Evolutionary conservation across 1,284 basidiomycete species (phyloP).

Genomic region (Cutaneotrichosporon spelunceum): DNA sequence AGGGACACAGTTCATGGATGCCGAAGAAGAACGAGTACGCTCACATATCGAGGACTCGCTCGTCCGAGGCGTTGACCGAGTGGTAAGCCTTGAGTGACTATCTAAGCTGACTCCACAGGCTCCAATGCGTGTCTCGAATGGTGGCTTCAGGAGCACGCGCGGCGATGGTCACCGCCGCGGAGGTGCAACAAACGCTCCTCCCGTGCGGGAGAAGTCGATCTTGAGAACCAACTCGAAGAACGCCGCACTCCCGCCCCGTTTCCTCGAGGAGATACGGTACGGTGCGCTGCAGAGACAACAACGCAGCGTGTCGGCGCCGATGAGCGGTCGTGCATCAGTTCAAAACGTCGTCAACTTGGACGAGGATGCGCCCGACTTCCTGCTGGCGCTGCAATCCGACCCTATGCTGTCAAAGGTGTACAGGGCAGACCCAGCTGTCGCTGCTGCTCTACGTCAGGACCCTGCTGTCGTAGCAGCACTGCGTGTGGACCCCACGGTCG

Average conservation of each 20-base stretch:
- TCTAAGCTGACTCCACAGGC: constrained; percentile 19
- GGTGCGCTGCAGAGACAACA: constrained; percentile 29
- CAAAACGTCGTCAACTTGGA: constrained; percentile 26
- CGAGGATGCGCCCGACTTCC: constrained; percentile 41
- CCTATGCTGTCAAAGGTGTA: background rate
- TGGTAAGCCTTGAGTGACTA: constrained; percentile 30
- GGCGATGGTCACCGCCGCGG: constrained; percentile 21
- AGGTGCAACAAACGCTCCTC: constrained; percentile 32
- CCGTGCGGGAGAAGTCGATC: constrained; percentile 45
- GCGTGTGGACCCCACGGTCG: background rate
- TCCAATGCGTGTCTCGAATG: constrained; percentile 22
- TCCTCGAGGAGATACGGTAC: constrained; percentile 49
- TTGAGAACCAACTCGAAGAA: constrained; percentile 33
- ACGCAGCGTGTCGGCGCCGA: constrained; percentile 30
- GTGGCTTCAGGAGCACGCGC: constrained; percentile 26
- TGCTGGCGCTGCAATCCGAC: background rate
- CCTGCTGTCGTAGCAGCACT: background rate
- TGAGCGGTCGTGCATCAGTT: constrained; percentile 17
- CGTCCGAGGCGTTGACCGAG: constrained; percentile 63
- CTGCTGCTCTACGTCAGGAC: constrained; percentile 5
- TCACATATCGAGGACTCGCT: constrained; percentile 79
- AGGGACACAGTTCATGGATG: constrained; percentile 74
- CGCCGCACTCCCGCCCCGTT: constrained; percentile 40
- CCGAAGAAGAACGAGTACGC: constrained; percentile 78
- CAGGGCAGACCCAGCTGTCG: constrained; percentile 1